Conservation (phyloP, 1,139 yeast species). For the Geotrichum bryndzae region DNA sequence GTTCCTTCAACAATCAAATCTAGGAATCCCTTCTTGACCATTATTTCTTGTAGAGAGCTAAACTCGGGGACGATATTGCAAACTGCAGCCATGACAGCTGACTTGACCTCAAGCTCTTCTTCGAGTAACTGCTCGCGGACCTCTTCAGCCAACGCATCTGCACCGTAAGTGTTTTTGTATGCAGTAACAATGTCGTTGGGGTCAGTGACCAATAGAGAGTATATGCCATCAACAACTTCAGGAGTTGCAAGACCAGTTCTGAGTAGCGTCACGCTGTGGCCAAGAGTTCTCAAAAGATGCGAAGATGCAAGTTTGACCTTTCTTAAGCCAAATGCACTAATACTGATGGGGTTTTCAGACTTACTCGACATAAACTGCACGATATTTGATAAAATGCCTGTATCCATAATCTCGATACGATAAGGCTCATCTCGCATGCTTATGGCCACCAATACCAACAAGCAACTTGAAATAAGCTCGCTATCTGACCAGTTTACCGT, state of each 20-base stretch:
- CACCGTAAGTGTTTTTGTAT: conserved; percentile 14
- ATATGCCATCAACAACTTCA: conserved; percentile 46
- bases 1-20: conserved; percentile 41
- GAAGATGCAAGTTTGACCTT: conserved; percentile 41
- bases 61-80: conserved; percentile 79
- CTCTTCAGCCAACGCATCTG: conserved; percentile 22
- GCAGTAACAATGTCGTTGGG: conserved; percentile 11
- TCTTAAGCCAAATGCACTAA: conserved; percentile 21
- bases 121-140: conserved; percentile 23
- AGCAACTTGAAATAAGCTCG: conserved; percentile 28
- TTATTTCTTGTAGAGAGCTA: conserved; percentile 58
- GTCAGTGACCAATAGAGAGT: conserved; percentile 37
- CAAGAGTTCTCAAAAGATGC: conserved; percentile 60
- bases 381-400: conserved; percentile 30
- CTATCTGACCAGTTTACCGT: conserved; percentile 22
- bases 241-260: conserved; percentile 63
- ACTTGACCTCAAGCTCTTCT: conserved; percentile 45
- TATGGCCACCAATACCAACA: conserved; percentile 35
- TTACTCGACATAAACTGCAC: conserved; percentile 27
- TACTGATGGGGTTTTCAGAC: conserved; percentile 16
- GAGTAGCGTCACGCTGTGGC: conserved; percentile 64
- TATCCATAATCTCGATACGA: conserved; percentile 32
- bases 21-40: conserved; percentile 53
- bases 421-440: conserved; percentile 33
- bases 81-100: conserved; percentile 59